Percentiles rank a stretch among this genome's conserved stretches.
These are phyloP conservation scores for Camptophora hylomeconis DNA, from an alignment of 2,329 filamentous ascomycete species.

Conservation along the genomic window DNA sequence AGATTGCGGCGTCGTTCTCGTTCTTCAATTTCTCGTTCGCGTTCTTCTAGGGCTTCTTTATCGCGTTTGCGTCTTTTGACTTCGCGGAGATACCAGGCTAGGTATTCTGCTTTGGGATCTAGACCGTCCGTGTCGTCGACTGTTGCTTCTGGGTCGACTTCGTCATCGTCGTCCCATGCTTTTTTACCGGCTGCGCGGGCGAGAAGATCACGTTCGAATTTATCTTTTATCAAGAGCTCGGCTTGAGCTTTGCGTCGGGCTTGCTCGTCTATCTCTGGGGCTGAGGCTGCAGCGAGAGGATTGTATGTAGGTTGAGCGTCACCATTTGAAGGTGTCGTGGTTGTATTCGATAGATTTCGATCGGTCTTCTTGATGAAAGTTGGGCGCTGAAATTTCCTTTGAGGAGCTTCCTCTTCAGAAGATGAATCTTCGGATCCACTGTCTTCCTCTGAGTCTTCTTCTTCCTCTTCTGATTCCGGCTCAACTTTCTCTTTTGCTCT, in stretches of 20 bases:
- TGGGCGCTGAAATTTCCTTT: constrained; percentile 46
- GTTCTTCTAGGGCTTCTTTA: constrained; percentile 67
- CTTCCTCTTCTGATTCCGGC: constrained; percentile 29
- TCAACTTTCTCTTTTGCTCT: constrained; percentile 17
- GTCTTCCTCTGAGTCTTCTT: constrained; percentile 35
- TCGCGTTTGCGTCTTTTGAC: constrained; percentile 78
- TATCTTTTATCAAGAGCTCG: constrained; percentile 73
- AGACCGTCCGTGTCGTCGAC: constrained; percentile 82
- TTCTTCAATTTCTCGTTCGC: constrained; percentile 77
- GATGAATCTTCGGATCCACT: constrained; percentile 46
- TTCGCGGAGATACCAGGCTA: constrained; percentile 89
- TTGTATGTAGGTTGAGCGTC: constrained; percentile 9
- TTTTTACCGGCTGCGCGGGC: constrained; percentile 64
- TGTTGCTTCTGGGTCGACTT: constrained; percentile 55
- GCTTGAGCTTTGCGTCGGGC: constrained; percentile 55
- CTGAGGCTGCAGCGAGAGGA: constrained; percentile 10
- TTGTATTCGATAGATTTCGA: constrained; percentile 27
- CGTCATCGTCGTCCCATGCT: constrained; percentile 62
- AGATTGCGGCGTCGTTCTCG: constrained; percentile 78
- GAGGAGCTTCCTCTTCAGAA: constrained; percentile 45
- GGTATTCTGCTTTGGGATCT: constrained; percentile 76
- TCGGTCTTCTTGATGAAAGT: constrained; percentile 55
- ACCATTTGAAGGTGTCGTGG: too few species aligned
- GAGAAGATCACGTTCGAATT: constrained; percentile 68
- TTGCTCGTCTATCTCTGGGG: constrained; percentile 21